phyloP scores from a whole-genome alignment of 1,284 basidiomycete species.

The Neonothopanus nambi region DNA sequence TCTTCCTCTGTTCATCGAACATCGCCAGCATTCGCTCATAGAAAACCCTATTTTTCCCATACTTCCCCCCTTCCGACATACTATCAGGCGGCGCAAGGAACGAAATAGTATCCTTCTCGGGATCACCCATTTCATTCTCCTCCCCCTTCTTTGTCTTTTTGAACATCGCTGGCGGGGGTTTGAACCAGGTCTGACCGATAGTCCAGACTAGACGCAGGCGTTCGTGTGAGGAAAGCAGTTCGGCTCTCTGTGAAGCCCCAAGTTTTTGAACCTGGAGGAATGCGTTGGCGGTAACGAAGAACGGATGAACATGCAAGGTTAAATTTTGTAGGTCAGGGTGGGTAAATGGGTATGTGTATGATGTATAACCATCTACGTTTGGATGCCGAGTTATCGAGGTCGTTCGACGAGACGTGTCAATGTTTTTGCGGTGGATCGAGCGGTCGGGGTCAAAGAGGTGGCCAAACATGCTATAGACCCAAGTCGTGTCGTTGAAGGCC shows the following conservation, averaged over 20 bases:
- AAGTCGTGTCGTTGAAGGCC: conserved; percentile 7
- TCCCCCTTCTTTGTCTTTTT: conserved; percentile 5
- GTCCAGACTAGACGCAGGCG: not conserved
- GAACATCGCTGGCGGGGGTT: not conserved
- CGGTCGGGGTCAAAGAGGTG: conserved; percentile 9
- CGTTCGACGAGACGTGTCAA: not conserved
- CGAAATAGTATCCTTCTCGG: not conserved
- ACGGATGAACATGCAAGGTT: conserved; percentile 6
- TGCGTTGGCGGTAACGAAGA: conserved; percentile 11
- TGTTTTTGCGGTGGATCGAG: conserved; percentile 11
- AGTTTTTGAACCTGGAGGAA: conserved; percentile 1
- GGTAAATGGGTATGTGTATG: conserved; percentile 11
- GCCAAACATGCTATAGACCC: conserved; percentile 10
- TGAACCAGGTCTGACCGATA: conserved; percentile 5
- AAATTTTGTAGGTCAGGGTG: conserved; percentile 7
- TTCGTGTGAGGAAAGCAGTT: not conserved
- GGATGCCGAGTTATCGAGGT: not conserved
- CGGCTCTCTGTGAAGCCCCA: not conserved
- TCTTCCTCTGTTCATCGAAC: too few relatives aligned
- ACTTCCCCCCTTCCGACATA: too few relatives aligned
- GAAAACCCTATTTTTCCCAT: too few relatives aligned
- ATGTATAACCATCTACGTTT: conserved; percentile 1
- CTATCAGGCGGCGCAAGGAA: not conserved
- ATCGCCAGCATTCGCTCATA: too few relatives aligned
- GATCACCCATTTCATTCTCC: conserved; percentile 3